phyloP scores from a whole-genome alignment of 208 protist species.

The Wallacemonas sp. region DNA sequence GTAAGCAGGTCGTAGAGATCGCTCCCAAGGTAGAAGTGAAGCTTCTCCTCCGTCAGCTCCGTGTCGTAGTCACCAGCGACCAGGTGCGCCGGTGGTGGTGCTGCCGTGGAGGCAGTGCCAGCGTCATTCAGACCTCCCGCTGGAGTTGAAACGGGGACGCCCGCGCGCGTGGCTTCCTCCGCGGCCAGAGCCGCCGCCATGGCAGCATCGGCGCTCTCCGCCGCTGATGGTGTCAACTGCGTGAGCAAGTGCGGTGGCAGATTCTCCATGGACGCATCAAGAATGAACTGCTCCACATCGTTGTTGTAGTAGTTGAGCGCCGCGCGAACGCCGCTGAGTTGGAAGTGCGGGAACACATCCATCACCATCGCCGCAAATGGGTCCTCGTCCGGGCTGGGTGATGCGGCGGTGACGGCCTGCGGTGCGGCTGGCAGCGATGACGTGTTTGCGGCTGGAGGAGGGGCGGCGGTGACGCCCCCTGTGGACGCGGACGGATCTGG shows the following conservation, averaged over 20 bases:
- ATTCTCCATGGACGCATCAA: slow-evolving; percentile 86
- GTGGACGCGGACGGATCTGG: background rate
- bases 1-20: slow-evolving; percentile 55
- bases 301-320: slow-evolving; percentile 83
- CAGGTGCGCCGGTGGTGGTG: slow-evolving; percentile 13
- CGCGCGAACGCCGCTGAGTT: slow-evolving; percentile 40
- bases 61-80: slow-evolving; percentile 36
- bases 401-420: background rate
- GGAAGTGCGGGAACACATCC: slow-evolving; percentile 84
- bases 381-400: slow-evolving; percentile 22
- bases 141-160: background rate
- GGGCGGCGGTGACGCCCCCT: background rate
- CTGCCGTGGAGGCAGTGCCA: background rate
- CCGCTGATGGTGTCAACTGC: slow-evolving; percentile 27
- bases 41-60: slow-evolving; percentile 21
- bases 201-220: slow-evolving; percentile 16
- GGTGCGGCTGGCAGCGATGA: background rate
- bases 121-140: background rate
- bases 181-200: slow-evolving; percentile 21
- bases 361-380: slow-evolving; percentile 71
- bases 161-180: background rate
- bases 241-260: slow-evolving; percentile 74
- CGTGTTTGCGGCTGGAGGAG: background rate
- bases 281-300: slow-evolving; percentile 89
- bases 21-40: slow-evolving; percentile 41